These are phyloP conservation scores for Petasospora rhodanensis DNA, from an alignment of 1,139 yeast species.

Conservation along the genomic window DNA sequence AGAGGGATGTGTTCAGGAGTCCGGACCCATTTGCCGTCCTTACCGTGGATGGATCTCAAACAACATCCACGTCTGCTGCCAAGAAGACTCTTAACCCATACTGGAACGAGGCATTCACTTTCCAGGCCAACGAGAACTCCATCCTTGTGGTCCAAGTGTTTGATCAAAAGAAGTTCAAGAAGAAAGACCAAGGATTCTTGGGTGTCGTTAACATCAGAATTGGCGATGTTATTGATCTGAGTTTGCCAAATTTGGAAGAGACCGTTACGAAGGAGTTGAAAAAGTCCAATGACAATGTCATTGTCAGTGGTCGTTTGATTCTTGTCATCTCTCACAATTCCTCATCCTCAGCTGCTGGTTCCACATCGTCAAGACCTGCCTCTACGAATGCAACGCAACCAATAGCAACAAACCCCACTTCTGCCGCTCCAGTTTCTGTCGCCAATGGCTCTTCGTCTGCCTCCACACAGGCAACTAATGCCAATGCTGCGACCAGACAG, in stretches of 20 bases:
- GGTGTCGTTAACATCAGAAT: constrained; percentile 93
- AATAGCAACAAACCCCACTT: background rate
- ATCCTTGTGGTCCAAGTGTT: constrained; percentile 90
- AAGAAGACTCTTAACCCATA: constrained; percentile 93
- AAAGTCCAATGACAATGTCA: constrained; percentile 84
- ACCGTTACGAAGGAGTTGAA: constrained; percentile 91
- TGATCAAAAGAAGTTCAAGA: constrained; percentile 94
- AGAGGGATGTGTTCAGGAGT: constrained; percentile 89
- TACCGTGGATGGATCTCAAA: constrained; percentile 95
- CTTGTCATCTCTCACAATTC: constrained; percentile 51
- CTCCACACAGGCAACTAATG: background rate
- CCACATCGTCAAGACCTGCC: constrained; percentile 12
- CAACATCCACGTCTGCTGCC: constrained; percentile 90
- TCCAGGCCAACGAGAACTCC: constrained; percentile 76
- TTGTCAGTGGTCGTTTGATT: constrained; percentile 88
- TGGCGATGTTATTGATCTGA: constrained; percentile 82
- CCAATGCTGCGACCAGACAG: constrained; percentile 40
- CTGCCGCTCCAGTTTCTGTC: background rate
- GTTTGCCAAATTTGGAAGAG: constrained; percentile 57
- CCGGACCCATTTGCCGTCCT: constrained; percentile 98
- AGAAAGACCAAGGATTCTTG: constrained; percentile 97
- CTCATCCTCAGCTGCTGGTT: constrained; percentile 13
- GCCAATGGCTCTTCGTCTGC: constrained; percentile 9
- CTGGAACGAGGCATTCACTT: constrained; percentile 90
- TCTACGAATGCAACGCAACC: constrained; percentile 2